These are phyloP conservation scores for Aspergillus sp. DNA, from an alignment of 2,329 filamentous ascomycete genomes.

Conservation along the genomic window DNA sequence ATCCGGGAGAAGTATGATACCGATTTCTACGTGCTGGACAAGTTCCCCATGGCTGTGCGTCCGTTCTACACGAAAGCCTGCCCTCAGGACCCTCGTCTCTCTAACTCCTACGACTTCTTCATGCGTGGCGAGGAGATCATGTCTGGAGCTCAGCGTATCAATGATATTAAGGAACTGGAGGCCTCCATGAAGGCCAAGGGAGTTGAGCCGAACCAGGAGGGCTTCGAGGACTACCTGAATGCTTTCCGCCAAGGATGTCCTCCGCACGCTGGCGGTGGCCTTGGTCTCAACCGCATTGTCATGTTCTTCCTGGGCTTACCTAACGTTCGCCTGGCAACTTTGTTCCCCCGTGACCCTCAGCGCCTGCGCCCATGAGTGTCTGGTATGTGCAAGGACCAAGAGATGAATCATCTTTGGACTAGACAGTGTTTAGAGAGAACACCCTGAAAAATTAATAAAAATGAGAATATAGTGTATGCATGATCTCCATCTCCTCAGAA, in stretches of 20 bases:
- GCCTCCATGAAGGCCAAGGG: constrained; percentile 59
- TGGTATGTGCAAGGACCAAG: constrained; percentile 7
- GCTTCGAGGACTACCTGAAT: constrained; percentile 62
- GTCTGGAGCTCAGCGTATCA: constrained; percentile 65
- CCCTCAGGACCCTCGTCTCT: constrained; percentile 62
- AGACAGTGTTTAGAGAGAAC: background rate
- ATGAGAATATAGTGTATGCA: too few species aligned
- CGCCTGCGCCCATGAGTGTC: constrained; percentile 43
- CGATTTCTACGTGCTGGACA: constrained; percentile 96
- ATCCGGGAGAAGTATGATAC: constrained; percentile 86
- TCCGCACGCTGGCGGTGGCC: constrained; percentile 63
- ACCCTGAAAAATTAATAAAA: background rate
- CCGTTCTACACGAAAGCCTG: constrained; percentile 92
- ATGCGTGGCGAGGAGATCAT: constrained; percentile 69
- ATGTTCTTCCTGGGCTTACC: constrained; percentile 65
- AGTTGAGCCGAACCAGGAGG: constrained; percentile 57
- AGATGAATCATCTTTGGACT: constrained; percentile 1
- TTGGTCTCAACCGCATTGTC: constrained; percentile 65
- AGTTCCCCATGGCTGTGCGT: constrained; percentile 84
- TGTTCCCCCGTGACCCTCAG: constrained; percentile 64
- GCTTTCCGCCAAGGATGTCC: constrained; percentile 64
- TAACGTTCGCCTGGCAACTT: constrained; percentile 59
- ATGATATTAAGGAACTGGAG: constrained; percentile 58
- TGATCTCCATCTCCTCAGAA: too few species aligned
- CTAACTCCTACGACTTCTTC: constrained; percentile 68